phyloP scores from a whole-genome alignment of 2,329 filamentous ascomycete genomes.

The Penicillium sp. region DNA sequence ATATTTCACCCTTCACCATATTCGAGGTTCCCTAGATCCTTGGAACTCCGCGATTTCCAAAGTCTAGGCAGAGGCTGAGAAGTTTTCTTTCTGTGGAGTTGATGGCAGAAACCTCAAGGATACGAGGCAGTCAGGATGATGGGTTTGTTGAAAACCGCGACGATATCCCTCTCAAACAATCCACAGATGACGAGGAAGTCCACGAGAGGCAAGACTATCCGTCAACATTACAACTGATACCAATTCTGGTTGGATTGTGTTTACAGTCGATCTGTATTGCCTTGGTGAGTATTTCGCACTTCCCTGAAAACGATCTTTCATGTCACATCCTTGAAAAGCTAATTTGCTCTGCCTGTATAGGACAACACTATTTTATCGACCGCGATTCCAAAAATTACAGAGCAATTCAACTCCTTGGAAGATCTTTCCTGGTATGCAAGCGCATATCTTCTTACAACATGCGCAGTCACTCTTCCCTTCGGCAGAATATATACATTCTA shows the following conservation, averaged over 20 bases:
- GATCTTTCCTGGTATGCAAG: conserved; percentile 56
- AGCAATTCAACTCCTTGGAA: conserved; percentile 51
- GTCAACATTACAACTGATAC: conserved; percentile 35
- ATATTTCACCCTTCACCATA: neutral
- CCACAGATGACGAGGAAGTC: conserved; percentile 10
- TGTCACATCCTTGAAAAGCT: neutral
- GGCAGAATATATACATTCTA: conserved; percentile 51
- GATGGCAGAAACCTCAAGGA: conserved; percentile 18
- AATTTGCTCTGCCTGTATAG: conserved; percentile 17
- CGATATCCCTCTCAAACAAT: conserved; percentile 27
- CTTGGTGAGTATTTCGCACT: conserved; percentile 29
- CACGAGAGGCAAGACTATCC: conserved; percentile 40
- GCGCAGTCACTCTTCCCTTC: conserved; percentile 48
- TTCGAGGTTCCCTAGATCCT: conserved; percentile 9
- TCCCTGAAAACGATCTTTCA: too few relatives aligned
- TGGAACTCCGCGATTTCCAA: conserved; percentile 1
- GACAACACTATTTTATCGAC: conserved; percentile 51
- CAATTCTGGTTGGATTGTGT: conserved; percentile 43
- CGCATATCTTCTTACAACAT: conserved; percentile 49
- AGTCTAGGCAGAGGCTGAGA: conserved; percentile 5
- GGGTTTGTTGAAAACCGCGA: conserved; percentile 17
- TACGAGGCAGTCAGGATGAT: conserved; percentile 18
- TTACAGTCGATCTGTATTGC: conserved; percentile 46
- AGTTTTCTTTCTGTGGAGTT: conserved; percentile 2
- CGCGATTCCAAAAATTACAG: conserved; percentile 53